These are phyloP conservation scores for Aspergillus oerlinghausenensis DNA, from an alignment of 2,329 filamentous ascomycete genomes.

Conservation along the genomic window DNA sequence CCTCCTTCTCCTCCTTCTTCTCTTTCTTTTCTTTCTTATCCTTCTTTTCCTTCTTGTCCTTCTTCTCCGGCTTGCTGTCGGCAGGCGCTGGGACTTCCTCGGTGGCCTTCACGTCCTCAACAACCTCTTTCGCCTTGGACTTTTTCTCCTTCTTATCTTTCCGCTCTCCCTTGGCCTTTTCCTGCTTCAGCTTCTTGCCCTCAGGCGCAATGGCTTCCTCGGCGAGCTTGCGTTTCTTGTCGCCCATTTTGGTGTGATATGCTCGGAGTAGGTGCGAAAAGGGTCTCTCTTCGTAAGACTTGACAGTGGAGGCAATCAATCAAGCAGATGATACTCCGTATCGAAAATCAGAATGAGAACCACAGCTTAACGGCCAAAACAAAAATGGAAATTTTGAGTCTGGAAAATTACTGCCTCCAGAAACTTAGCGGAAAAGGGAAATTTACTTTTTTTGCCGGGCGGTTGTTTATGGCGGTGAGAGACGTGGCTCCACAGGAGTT, in stretches of 20 bases:
- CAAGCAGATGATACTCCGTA: not conserved
- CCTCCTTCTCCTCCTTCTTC: constrained; percentile 16
- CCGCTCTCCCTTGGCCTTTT: constrained; percentile 23
- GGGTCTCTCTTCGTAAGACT: not conserved
- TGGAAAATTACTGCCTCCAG: not conserved
- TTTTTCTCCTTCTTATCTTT: constrained; percentile 20
- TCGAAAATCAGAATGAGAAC: not conserved
- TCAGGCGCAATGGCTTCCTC: constrained; percentile 24
- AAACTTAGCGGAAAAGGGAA: constrained; percentile 21
- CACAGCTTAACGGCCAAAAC: constrained; percentile 7
- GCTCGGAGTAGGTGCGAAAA: not conserved
- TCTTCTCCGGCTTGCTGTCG: constrained; percentile 12
- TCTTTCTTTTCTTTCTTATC: constrained; percentile 12
- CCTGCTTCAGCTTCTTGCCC: constrained; percentile 32
- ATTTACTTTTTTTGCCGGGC: constrained; percentile 28
- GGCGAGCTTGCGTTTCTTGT: constrained; percentile 38
- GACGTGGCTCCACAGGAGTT: not conserved
- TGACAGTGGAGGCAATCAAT: not conserved
- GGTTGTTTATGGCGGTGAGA: constrained; percentile 20
- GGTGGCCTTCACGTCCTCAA: constrained; percentile 3
- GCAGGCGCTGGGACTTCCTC: constrained; percentile 7
- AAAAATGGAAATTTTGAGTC: constrained; percentile 14
- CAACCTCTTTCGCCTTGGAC: constrained; percentile 10
- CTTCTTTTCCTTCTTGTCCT: constrained; percentile 6
- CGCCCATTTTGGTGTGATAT: constrained; percentile 24